These are phyloP conservation scores for Fusarium fracticaudum DNA, from an alignment of 2,329 filamentous ascomycete species.

Conservation along the genomic window DNA sequence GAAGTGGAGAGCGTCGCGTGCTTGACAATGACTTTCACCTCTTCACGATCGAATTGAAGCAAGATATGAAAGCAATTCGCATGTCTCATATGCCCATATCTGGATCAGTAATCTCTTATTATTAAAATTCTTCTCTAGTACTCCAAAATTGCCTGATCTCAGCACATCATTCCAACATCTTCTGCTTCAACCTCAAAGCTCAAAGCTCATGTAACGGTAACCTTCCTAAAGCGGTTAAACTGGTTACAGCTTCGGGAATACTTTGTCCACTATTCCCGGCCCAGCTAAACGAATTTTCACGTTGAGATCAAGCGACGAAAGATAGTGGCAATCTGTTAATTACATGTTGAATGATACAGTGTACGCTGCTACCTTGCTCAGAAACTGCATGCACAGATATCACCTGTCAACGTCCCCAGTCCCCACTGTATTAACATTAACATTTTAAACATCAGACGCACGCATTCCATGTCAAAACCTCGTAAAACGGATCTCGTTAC, in stretches of 20 bases:
- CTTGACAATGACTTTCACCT: rapidly evolving
- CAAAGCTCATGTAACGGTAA: constrained; percentile 29
- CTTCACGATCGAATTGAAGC: too few species aligned
- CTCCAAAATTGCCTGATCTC: not conserved
- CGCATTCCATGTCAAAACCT: not conserved
- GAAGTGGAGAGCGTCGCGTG: not conserved
- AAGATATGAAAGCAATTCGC: rapidly evolving
- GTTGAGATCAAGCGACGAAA: not conserved
- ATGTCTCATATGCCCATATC: not conserved
- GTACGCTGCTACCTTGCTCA: not conserved
- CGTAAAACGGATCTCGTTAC: constrained; percentile 10
- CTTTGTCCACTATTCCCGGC: not conserved
- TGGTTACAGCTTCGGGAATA: constrained; percentile 13
- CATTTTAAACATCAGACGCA: not conserved
- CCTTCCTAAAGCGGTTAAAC: constrained; percentile 28
- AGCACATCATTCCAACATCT: not conserved
- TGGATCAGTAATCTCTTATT: not conserved
- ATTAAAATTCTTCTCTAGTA: not conserved
- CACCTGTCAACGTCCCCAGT: not conserved
- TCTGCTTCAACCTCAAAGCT: not conserved
- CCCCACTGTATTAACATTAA: constrained; percentile 28
- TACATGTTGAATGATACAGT: not conserved
- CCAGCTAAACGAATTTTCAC: not conserved
- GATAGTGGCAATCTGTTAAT: not conserved
- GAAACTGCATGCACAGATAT: not conserved